These are phyloP conservation scores for Boletus rufocinnamomeus DNA, from an alignment of 768 basidiomycete genomes.

Conservation along the genomic window DNA sequence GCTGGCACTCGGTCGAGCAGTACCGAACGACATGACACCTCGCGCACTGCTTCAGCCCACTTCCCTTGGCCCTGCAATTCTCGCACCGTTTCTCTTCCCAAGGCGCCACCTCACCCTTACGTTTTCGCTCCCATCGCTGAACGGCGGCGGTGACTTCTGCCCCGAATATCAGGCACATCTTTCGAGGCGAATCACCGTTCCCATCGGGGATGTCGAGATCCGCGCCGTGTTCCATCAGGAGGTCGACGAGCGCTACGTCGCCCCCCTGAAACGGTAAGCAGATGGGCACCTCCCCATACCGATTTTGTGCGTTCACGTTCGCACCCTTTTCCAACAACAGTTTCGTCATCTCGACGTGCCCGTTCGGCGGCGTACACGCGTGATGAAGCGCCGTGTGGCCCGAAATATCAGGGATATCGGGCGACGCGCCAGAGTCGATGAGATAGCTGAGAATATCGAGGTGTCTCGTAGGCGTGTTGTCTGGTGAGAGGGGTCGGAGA, in stretches of 20 bases:
- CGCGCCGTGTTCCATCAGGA: slow-evolving; percentile 53
- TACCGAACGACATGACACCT: slow-evolving; percentile 50
- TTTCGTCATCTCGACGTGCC: slow-evolving; percentile 36
- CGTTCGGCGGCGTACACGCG: slow-evolving; percentile 33
- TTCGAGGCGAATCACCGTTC: slow-evolving; percentile 40
- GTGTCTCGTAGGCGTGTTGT: slow-evolving; percentile 24
- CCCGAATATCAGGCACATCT: slow-evolving; percentile 39
- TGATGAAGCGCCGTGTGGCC: slow-evolving; percentile 55
- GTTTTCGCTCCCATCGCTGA: slow-evolving; percentile 48
- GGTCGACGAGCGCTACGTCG: slow-evolving; percentile 38
- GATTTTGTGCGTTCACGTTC: slow-evolving; percentile 49
- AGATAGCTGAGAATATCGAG: slow-evolving; percentile 43
- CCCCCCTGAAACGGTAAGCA: slow-evolving; percentile 37
- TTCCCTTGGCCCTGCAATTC: slow-evolving; percentile 33
- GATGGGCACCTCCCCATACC: slow-evolving; percentile 49
- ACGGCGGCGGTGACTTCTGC: slow-evolving; percentile 47
- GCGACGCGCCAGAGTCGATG: slow-evolving; percentile 42
- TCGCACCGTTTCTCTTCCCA: slow-evolving; percentile 49
- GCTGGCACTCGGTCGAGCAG: slow-evolving; percentile 57
- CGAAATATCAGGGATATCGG: slow-evolving; percentile 45
- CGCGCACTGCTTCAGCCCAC: slow-evolving; percentile 43
- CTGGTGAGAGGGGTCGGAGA: slow-evolving; percentile 19
- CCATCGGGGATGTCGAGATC: slow-evolving; percentile 42
- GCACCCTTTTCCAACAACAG: slow-evolving; percentile 48
- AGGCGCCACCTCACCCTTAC: slow-evolving; percentile 45